Conservation (phyloP, 768 basidiomycete species). For the Suillus bovinus region DNA sequence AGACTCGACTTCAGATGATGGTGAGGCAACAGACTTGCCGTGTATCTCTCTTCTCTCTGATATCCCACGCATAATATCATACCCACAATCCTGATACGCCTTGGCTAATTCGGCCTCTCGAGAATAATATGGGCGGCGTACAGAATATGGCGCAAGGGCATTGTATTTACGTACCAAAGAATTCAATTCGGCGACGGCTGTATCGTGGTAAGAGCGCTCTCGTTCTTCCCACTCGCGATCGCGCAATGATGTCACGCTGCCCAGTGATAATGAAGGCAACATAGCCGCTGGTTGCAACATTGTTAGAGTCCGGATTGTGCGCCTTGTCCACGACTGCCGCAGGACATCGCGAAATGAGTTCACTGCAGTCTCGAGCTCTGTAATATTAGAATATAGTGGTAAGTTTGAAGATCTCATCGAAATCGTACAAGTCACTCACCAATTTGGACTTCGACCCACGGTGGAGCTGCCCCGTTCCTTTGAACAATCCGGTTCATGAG, state of each 20-base stretch:
- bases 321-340: slow-evolving; percentile 72
- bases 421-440: slow-evolving; percentile 40
- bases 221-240: slow-evolving; percentile 72
- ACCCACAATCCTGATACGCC: slow-evolving; percentile 50
- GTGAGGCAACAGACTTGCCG: neutral
- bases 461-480: slow-evolving; percentile 78
- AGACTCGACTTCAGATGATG: slow-evolving; percentile 9
- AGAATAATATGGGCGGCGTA: slow-evolving; percentile 62
- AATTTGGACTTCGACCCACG: slow-evolving; percentile 83
- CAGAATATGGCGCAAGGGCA: slow-evolving; percentile 74
- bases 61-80: slow-evolving; percentile 50
- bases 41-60: slow-evolving; percentile 22
- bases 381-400: slow-evolving; percentile 9
- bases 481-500: slow-evolving; percentile 86
- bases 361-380: slow-evolving; percentile 69
- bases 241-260: slow-evolving; percentile 45
- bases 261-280: slow-evolving; percentile 36
- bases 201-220: slow-evolving; percentile 67
- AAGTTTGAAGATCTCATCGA: slow-evolving; percentile 5
- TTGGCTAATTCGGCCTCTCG: slow-evolving; percentile 58
- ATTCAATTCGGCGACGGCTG: slow-evolving; percentile 72
- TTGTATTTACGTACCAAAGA: slow-evolving; percentile 78
- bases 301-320: slow-evolving; percentile 63
- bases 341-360: slow-evolving; percentile 64
- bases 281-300: slow-evolving; percentile 40